Percentiles rank a stretch among this genome's conserved stretches.
Evolutionary conservation across 768 basidiomycete species (phyloP).

Genomic region (Hypholoma sublateritium): DNA sequence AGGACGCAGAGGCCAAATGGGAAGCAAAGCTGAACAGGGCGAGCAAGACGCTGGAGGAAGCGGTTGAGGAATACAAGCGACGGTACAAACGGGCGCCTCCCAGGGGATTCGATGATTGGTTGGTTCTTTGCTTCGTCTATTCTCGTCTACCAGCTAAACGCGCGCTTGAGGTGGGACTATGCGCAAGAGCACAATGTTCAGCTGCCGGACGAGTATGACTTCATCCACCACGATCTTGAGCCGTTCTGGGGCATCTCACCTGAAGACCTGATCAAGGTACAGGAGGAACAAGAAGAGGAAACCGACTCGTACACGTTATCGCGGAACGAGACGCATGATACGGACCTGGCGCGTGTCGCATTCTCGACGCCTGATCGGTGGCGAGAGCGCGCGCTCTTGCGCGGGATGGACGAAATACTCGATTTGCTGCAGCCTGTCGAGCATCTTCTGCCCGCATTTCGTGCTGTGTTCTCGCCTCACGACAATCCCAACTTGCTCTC

Average conservation of each 20-base stretch:
- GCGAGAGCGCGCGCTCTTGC: neutral
- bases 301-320: conserved; percentile 36
- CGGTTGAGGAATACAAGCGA: conserved; percentile 73
- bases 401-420: conserved; percentile 25
- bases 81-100: conserved; percentile 79
- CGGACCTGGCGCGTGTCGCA: conserved; percentile 25
- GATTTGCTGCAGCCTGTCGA: conserved; percentile 41
- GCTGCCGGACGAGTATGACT: conserved; percentile 84
- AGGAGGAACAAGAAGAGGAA: conserved; percentile 35
- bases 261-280: conserved; percentile 31
- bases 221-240: conserved; percentile 67
- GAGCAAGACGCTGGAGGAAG: conserved; percentile 70
- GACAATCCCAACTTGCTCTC: conserved; percentile 43
- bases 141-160: neutral
- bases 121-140: conserved; percentile 27
- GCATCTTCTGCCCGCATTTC: conserved; percentile 41
- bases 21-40: conserved; percentile 57
- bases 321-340: conserved; percentile 19
- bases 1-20: conserved; percentile 69
- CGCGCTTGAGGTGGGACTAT: conserved; percentile 38
- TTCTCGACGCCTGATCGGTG: neutral
- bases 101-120: conserved; percentile 85
- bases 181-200: conserved; percentile 64
- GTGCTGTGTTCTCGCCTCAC: conserved; percentile 50
- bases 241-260: conserved; percentile 74